phyloP scores from a whole-genome alignment of 2,329 filamentous ascomycete genomes.

The Ceratocystis diversiconidia region DNA sequence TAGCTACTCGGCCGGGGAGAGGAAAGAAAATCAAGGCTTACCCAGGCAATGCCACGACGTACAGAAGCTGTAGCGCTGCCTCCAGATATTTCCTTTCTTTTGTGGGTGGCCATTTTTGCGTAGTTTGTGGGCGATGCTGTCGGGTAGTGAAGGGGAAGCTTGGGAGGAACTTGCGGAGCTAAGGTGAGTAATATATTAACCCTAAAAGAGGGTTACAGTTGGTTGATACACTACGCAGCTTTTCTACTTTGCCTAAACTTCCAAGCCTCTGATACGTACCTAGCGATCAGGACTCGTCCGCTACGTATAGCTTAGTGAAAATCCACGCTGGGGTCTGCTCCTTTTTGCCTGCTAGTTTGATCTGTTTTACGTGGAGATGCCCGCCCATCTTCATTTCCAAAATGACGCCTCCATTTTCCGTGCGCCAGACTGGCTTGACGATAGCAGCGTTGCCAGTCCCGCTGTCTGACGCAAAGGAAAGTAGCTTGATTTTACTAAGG shows the following conservation, averaged over 20 bases:
- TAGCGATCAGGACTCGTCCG: neutral
- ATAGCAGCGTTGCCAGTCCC: neutral
- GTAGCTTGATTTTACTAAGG: neutral
- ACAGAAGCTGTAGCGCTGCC: conserved; percentile 7
- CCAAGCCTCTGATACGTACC: no score
- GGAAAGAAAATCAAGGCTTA: neutral
- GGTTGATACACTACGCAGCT: neutral
- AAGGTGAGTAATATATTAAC: neutral
- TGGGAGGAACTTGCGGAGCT: neutral
- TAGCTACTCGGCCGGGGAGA: neutral
- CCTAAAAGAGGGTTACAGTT: neutral
- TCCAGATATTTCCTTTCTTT: conserved; percentile 7
- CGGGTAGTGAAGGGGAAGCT: neutral
- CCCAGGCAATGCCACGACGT: conserved; percentile 16
- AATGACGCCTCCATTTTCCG: conserved; percentile 19
- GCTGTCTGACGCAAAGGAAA: neutral
- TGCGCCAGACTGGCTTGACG: neutral
- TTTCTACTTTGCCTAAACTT: no score
- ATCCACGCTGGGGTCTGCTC: conserved; percentile 21
- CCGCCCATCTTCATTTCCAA: conserved; percentile 20
- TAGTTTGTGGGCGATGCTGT: neutral
- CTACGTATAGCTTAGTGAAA: neutral
- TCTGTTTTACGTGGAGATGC: conserved; percentile 23
- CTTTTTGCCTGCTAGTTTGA: conserved; percentile 26
- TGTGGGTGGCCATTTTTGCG: neutral